Evolutionary conservation across 2,329 filamentous ascomycete species (phyloP), one percentile per base, ranked within the genome.

Genomic region (Sporothrix sp.): DNA sequence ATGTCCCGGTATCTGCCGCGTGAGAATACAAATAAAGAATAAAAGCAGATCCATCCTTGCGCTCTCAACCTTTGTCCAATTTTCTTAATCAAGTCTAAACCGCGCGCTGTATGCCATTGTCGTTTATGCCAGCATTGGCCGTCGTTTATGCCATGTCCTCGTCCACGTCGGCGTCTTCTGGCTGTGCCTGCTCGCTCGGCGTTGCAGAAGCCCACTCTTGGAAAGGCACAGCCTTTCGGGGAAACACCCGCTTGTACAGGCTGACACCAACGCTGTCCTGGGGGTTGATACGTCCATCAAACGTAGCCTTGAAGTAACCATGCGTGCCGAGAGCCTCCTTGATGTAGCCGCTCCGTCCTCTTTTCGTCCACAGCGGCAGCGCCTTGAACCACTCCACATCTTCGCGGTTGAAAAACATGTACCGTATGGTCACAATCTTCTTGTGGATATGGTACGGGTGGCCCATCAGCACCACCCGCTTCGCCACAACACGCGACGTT

Each of bases 391-490:
- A 98, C 58, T 86, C 81, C 28, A 98, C 87, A 58, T 98, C 94
- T 61, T 91, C 87, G 44, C 85, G 75, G 72, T 91, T 94, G 81
- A 98, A 98, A 77, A 98, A 98, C 94, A 98, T 98, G 77, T 98
- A 98, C 27, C 93, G 84, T 42, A 98, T 84, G 1, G 94, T 98
- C 53, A 98, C 93, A 21, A 98, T 75, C 68, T 85, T 89, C 78
- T 95, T 96, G 79, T 98, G 88, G 66, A 98, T 98, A 72, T 98
- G 95, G 76, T 88, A 96, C 0, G 94, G 93, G 64, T 98, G 91
- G 14, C 93, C 94, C 0, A 93, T 95, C 52, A 98, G 76, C 57
- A 97, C 87, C 59, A 95, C 82, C 48, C 93, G 84, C 71, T 98
- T 98, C 60, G 91, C 90, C 54, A 98, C 81, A 51, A 98, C 84